Evolutionary conservation across 148 eudicot species (phyloP), one percentile per base, ranked within the genome.

Genomic region (Rhododendron henanense): DNA sequence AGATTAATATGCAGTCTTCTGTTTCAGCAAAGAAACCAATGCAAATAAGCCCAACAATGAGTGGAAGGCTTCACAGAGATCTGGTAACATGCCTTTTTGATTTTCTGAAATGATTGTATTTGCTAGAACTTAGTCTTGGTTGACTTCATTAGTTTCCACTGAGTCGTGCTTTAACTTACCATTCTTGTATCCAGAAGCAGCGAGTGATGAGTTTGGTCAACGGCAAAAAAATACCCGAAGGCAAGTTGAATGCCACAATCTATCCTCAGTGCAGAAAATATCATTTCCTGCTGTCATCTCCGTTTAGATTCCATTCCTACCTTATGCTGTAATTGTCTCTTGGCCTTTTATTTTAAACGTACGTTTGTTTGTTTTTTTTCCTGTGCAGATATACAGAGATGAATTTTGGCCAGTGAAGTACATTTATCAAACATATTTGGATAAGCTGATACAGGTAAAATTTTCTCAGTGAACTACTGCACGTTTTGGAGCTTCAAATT

Each of bases 201-300:
- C 88, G 67, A 92, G 85, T 88, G 94, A 96, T 86, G 96, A 93
- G 85, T 86, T 89, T 73, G 92, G 91, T 76, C 99, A 95, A 84
- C 90, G 98, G 85, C 99, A 92, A 87, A 96, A 91, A 84, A 94
- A 93, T 90, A 92, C 96, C 89, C 94, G 99, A 89, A 94, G 99
- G 99, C 88, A 85, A 87, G 93, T 83, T 89, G 55, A 19, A 9
- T 48, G 33, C 51, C n/a, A 81, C 23, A 10, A 84, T 28, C 75
- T 78, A 21, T 78, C 31, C 6, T 6, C 28, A 85, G 25, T 39
- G 71, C 84, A 50, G 77, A 57, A 59, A 7, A 65, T 33, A 57
- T 33, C 71, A 83, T 63, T 19, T 28, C 45, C 57, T 33, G 48
- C n/a, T 55, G 21, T 69, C 77, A 51, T 85, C 65, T 19, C 71